phyloP scores from a whole-genome alignment of 768 basidiomycete species.

The Lentinula boryana region DNA sequence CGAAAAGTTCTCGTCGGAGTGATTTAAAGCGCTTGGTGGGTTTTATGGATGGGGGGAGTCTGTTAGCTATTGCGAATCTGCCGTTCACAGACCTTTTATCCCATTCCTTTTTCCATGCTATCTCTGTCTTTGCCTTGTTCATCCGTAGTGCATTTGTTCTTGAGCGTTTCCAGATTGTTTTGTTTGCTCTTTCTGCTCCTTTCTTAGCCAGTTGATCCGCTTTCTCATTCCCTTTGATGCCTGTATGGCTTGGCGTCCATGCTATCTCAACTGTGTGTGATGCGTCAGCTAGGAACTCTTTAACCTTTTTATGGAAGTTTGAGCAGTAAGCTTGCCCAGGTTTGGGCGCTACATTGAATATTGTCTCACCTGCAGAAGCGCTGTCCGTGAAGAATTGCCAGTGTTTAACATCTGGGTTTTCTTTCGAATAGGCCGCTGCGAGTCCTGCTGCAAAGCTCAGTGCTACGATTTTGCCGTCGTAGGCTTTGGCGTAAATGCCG shows the following conservation, averaged over 20 bases:
- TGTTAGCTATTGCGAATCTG: neutral
- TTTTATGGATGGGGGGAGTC: neutral
- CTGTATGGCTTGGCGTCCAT: neutral
- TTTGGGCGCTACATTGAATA: no score
- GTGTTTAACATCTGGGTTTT: neutral
- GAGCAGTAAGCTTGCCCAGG: no score
- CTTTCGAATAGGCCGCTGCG: no score
- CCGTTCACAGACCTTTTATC: neutral
- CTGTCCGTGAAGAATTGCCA: neutral
- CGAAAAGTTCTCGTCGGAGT: slow-evolving; percentile 16
- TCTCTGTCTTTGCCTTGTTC: neutral
- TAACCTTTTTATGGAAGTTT: no score
- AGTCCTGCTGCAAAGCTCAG: no score
- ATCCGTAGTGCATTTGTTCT: neutral
- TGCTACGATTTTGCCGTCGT: no score
- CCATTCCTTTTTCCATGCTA: neutral
- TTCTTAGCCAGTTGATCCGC: neutral
- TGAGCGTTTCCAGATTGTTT: neutral
- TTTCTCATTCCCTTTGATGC: neutral
- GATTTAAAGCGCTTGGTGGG: neutral
- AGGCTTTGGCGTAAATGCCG: no score
- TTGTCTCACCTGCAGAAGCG: neutral
- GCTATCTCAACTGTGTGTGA: neutral
- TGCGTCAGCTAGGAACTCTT: no score
- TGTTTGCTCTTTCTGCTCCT: neutral